A percentile compares a stretch with the other conserved stretches of the same genome.
phyloP scores from a whole-genome alignment of 106 monocot genomes.

The Acorus calamus region DNA sequence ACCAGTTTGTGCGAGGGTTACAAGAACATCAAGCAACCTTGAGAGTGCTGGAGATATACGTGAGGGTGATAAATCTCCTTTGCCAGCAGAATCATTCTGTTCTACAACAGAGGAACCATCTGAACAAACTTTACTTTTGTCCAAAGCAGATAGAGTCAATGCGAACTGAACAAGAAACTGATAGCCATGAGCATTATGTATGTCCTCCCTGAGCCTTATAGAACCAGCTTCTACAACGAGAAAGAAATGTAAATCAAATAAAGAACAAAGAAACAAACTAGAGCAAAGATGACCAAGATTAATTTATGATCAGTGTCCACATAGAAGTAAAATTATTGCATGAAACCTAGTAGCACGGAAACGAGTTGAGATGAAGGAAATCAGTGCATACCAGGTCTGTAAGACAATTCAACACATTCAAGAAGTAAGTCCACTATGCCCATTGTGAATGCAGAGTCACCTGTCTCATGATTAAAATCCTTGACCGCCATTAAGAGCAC shows the following conservation, averaged over 20 bases:
- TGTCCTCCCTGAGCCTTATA: slow-evolving; percentile 75
- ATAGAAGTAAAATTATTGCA: not conserved
- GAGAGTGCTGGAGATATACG: slow-evolving; percentile 71
- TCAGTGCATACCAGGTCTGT: slow-evolving; percentile 62
- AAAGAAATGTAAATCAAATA: slow-evolving; percentile 10
- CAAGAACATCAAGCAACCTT: slow-evolving; percentile 90
- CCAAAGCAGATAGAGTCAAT: slow-evolving; percentile 54
- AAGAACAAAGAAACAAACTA: not conserved
- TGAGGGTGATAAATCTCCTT: slow-evolving; percentile 25
- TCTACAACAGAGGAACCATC: slow-evolving; percentile 8
- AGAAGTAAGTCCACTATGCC: slow-evolving; percentile 91
- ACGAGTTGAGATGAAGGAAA: not conserved
- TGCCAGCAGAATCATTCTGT: slow-evolving; percentile 10
- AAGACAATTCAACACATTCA: slow-evolving; percentile 94
- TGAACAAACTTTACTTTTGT: slow-evolving; percentile 26
- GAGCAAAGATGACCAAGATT: not conserved
- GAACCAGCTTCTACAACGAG: slow-evolving; percentile 69
- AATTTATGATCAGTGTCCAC: not conserved
- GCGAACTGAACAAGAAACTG: slow-evolving; percentile 99
- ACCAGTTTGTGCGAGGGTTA: slow-evolving; percentile 87
- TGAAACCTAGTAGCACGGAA: not conserved
- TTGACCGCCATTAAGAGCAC: slow-evolving; percentile 84
- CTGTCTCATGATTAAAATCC: slow-evolving; percentile 82
- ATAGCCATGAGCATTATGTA: slow-evolving; percentile 99
- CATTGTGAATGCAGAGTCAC: slow-evolving; percentile 97